Conservation (phyloP, 1,139 yeast species). For the Saccharomycopsis phalli region DNA sequence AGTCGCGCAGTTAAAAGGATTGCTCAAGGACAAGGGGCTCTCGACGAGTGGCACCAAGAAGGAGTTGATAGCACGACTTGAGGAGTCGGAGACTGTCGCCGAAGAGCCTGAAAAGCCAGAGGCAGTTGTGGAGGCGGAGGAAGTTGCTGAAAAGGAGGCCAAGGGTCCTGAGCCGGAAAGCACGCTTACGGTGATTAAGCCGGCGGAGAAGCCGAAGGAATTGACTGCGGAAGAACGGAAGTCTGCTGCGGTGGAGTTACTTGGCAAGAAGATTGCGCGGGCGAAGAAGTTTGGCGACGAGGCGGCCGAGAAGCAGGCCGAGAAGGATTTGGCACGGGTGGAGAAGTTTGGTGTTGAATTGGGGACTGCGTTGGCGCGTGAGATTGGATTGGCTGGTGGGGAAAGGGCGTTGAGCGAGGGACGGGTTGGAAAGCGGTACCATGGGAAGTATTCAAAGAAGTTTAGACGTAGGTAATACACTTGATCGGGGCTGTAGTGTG, state of each 20-base stretch:
- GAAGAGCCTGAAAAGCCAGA: constrained; percentile 19
- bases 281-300: constrained; percentile 71
- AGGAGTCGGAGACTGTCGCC: constrained; percentile 29
- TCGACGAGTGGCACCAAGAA: constrained; percentile 76
- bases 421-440: not conserved
- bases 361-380: constrained; percentile 59
- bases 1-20: constrained; percentile 78
- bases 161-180: constrained; percentile 21
- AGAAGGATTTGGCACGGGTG: constrained; percentile 58
- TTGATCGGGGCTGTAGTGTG: no score
- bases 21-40: constrained; percentile 59
- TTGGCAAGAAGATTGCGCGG: constrained; percentile 60
- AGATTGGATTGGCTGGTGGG: constrained; percentile 42
- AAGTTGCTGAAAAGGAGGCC: constrained; percentile 16
- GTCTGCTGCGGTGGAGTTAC: constrained; percentile 56
- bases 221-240: constrained; percentile 64
- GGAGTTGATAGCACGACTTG: constrained; percentile 66
- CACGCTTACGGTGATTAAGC: constrained; percentile 21
- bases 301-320: constrained; percentile 34
- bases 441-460: constrained; percentile 3
- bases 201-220: constrained; percentile 32
- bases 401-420: not conserved
- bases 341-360: constrained; percentile 77
- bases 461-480: no score
- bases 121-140: constrained; percentile 20